Percentiles rank a stretch among this genome's conserved stretches.
Evolutionary conservation across 345 rosid genomes (phyloP).

Genomic region (Populus nigra): DNA sequence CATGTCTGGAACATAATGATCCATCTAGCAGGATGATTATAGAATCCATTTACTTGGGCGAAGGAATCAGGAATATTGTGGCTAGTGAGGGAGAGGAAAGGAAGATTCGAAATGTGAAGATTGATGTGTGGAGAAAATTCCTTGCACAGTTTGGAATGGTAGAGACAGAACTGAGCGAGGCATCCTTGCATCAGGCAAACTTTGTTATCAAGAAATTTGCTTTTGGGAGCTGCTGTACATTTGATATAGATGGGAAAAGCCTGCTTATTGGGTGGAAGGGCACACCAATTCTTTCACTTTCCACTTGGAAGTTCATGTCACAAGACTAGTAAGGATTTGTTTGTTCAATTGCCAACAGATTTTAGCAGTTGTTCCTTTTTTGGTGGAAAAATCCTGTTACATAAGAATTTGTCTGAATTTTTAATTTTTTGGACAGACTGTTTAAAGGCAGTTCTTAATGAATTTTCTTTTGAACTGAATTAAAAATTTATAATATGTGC

Average conservation of each 20-base stretch:
- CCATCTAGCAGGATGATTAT: neutral
- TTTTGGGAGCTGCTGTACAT: constrained; percentile 13
- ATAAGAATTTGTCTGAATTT: neutral
- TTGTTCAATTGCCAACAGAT: neutral
- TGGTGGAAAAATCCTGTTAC: neutral
- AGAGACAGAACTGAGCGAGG: constrained; percentile 9
- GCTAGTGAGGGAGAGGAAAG: constrained; percentile 20
- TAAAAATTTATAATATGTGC: no score
- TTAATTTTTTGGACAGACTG: no score
- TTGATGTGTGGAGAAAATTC: constrained; percentile 21
- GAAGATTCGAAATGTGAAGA: constrained; percentile 5
- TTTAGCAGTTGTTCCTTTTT: neutral
- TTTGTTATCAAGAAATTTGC: constrained; percentile 14
- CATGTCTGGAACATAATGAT: constrained; percentile 11
- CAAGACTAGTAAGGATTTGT: neutral
- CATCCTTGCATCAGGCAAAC: constrained; percentile 11
- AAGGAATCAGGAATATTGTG: constrained; percentile 9
- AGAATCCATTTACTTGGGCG: constrained; percentile 12
- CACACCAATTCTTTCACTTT: constrained; percentile 17
- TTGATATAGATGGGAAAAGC: constrained; percentile 10
- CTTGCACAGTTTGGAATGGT: constrained; percentile 15
- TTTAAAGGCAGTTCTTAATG: no score
- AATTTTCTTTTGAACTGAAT: no score
- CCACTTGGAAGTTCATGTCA: constrained; percentile 16
- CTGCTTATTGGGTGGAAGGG: constrained; percentile 24